These are phyloP conservation scores for Flaveria robusta DNA, from an alignment of 129 eudicot species.

Conservation along the genomic window DNA sequence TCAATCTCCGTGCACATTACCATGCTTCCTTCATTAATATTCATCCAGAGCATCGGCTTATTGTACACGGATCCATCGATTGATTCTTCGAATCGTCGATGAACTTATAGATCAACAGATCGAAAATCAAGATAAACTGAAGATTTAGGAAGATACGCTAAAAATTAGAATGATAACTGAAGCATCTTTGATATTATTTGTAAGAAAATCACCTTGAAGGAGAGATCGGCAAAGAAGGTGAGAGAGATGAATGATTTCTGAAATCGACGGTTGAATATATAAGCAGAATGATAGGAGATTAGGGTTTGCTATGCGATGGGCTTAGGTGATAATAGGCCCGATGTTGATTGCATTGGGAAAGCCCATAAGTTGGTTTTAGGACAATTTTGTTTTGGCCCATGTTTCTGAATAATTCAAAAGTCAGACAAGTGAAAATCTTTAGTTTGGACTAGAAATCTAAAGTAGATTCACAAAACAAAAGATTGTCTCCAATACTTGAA, in stretches of 20 bases:
- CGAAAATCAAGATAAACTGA: not conserved
- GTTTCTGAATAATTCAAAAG: not conserved
- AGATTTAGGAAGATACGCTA: not conserved
- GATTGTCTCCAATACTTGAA: too few relatives aligned
- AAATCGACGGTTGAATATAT: not conserved
- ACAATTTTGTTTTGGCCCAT: not conserved
- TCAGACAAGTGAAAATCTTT: too few relatives aligned
- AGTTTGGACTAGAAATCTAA: too few relatives aligned
- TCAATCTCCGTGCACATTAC: conserved; percentile 72
- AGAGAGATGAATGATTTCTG: not conserved
- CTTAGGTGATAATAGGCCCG: too few relatives aligned
- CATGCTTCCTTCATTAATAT: conserved; percentile 77
- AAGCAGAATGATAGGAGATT: not conserved
- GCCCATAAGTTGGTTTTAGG: too few relatives aligned
- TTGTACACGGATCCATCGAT: conserved; percentile 52
- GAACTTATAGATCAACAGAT: not conserved
- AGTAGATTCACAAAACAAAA: too few relatives aligned
- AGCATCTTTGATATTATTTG: too few relatives aligned
- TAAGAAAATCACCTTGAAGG: too few relatives aligned
- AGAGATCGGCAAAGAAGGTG: too few relatives aligned
- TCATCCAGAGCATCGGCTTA: conserved; percentile 94
- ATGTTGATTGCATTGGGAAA: too few relatives aligned
- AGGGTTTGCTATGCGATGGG: not conserved
- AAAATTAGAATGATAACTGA: not conserved
- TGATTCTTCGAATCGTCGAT: not conserved